A percentile compares a stretch with the other conserved stretches of the same genome.
Conservation (phyloP, 108 stramenopile species). For the Cyclotella atomus region DNA sequence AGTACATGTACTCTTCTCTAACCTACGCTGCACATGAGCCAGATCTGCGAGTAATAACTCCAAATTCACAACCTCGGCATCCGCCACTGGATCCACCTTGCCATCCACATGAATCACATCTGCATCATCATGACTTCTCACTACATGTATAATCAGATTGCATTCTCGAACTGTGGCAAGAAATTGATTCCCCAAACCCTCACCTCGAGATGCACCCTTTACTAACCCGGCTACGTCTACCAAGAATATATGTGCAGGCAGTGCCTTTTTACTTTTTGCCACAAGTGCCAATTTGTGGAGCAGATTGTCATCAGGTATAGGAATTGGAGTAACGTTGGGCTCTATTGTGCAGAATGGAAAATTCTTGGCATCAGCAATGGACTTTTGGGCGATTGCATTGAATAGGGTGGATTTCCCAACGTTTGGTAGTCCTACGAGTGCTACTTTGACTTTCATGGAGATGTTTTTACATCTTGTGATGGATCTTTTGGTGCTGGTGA, state of each 20-base stretch:
- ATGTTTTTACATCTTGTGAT: background rate
- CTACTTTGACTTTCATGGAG: conserved; percentile 62
- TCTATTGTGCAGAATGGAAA: conserved; percentile 99
- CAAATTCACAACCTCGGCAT: conserved; percentile 88
- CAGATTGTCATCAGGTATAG: conserved; percentile 81
- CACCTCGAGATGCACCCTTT: conserved; percentile 89
- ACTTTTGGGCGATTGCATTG: conserved; percentile 76
- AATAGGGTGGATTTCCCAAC: conserved; percentile 92
- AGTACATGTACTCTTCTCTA: conserved; percentile 62
- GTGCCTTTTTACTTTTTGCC: conserved; percentile 47
- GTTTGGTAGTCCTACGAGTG: conserved; percentile 92
- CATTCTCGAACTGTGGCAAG: conserved; percentile 87
- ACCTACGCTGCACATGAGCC: conserved; percentile 83
- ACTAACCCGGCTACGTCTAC: conserved; percentile 97
- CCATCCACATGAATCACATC: conserved; percentile 89
- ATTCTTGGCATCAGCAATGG: conserved; percentile 71
- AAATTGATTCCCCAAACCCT: conserved; percentile 96
- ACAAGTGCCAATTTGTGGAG: conserved; percentile 38
- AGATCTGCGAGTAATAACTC: conserved; percentile 91
- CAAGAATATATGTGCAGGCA: conserved; percentile 82
- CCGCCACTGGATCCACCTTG: conserved; percentile 85
- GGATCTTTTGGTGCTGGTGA: background rate
- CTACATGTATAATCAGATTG: conserved; percentile 84
- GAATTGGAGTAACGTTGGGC: conserved; percentile 85
- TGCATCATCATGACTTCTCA: conserved; percentile 81